These are phyloP conservation scores for Jatropha podagrica DNA, from an alignment of 441 rosid genomes.

Conservation along the genomic window DNA sequence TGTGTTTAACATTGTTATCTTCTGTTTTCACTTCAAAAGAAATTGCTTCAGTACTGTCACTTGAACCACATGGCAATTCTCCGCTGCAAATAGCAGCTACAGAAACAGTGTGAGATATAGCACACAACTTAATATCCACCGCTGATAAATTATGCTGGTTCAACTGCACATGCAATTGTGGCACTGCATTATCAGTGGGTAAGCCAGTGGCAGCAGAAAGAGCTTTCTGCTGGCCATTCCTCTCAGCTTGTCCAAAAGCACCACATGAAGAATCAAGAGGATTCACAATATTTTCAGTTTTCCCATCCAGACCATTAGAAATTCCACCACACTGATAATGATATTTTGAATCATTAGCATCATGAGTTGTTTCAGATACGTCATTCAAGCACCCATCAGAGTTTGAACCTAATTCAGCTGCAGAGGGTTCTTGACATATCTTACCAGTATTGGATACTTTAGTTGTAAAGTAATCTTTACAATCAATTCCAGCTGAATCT, in stretches of 20 bases:
- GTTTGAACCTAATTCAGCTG: constrained; percentile 28
- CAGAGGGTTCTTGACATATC: constrained; percentile 26
- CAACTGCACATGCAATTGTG: neutral
- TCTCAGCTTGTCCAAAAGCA: constrained; percentile 13
- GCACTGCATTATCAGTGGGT: neutral
- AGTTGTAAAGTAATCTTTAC: constrained; percentile 28
- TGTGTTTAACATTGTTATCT: constrained; percentile 14
- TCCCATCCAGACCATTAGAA: constrained; percentile 21
- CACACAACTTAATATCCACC: constrained; percentile 6
- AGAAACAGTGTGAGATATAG: constrained; percentile 1
- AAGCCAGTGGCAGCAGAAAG: constrained; percentile 7
- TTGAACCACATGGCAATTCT: constrained; percentile 4
- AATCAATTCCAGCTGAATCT: constrained; percentile 29
- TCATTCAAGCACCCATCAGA: constrained; percentile 30
- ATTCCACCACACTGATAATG: constrained; percentile 9
- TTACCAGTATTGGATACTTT: constrained; percentile 21
- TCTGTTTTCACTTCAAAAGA: constrained; percentile 23
- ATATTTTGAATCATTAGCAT: neutral
- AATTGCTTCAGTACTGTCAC: constrained; percentile 1
- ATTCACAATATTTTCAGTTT: constrained; percentile 13
- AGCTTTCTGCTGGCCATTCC: constrained; percentile 7
- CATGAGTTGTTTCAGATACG: constrained; percentile 26
- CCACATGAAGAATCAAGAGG: constrained; percentile 18
- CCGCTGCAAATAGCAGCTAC: constrained; percentile 15
- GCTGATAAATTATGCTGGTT: constrained; percentile 13